A percentile compares a stretch with the other conserved stretches of the same genome.
Conservation (phyloP, 2,329 filamentous ascomycete species). For the Fusarium nematophilum region DNA sequence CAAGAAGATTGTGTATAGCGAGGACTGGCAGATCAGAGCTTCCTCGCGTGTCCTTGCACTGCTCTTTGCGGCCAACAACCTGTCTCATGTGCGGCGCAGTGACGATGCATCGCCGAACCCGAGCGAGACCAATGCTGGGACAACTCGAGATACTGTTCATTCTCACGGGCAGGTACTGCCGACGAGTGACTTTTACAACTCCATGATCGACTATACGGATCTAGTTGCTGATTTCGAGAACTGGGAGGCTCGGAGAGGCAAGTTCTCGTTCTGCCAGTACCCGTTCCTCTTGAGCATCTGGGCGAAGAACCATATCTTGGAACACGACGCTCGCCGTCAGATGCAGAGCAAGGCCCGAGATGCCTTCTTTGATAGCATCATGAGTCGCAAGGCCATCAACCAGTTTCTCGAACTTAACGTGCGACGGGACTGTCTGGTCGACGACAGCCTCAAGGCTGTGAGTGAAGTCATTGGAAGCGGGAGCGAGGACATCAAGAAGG, state of each 20-base stretch:
- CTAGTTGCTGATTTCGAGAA: conserved; percentile 86
- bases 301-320: conserved; percentile 90
- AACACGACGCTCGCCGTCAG: conserved; percentile 87
- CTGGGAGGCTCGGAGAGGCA: conserved; percentile 81
- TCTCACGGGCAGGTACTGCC: conserved; percentile 75
- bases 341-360: conserved; percentile 91
- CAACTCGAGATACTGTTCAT: conserved; percentile 43
- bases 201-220: conserved; percentile 86
- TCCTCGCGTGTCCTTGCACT: conserved; percentile 83
- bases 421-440: conserved; percentile 85
- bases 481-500: conserved; percentile 90
- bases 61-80: conserved; percentile 83
- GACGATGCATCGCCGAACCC: conserved; percentile 37
- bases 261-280: conserved; percentile 92
- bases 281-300: conserved; percentile 92
- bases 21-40: conserved; percentile 91
- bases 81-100: conserved; percentile 51
- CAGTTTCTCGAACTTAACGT: conserved; percentile 83
- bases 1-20: conserved; percentile 73
- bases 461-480: conserved; percentile 85
- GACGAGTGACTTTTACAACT: conserved; percentile 89
- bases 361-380: conserved; percentile 90
- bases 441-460: conserved; percentile 86
- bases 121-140: conserved; percentile 41
- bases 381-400: conserved; percentile 77